Evolutionary conservation across 495 filamentous ascomycete species (phyloP), one percentile per base, ranked within the genome.

Genomic region (Penicillium silybi): DNA sequence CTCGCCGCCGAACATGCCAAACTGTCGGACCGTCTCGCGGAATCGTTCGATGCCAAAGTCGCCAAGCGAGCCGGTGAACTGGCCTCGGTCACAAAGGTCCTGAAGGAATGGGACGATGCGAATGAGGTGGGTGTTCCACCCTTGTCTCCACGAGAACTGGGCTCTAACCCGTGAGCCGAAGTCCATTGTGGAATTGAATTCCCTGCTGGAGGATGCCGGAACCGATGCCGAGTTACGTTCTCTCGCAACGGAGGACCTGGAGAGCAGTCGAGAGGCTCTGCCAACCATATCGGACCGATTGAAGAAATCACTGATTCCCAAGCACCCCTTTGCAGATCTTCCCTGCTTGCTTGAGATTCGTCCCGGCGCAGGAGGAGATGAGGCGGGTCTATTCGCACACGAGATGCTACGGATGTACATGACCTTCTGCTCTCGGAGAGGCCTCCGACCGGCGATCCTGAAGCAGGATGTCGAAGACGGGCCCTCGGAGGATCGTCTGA

Each of bases 381-480:
- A 98, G 67, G 92, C 92, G 2, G 85, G 86, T 11, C 77, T 95
- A 49, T 98, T 98, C 57, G 90, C 91, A 32, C 85, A 83, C 40
- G 85, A 96, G 56, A 71, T 98, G 27, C 78, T 96, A 44, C 80
- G 82, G 54, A 97, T 98, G 93, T 98, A 98, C 65, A 81, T 81
- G 54, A 66, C 73, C 4, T 95, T 91, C 66, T 96, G 90, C 71
- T 76, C 74, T 29, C 68, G 78, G 6, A 77, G 80, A 23, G 82
- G 83, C 3, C 76, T 86, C 20, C 85, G 84, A 8, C 68, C 73
- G 8, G 78, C 68, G 2, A 59, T 86, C 4, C 53, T 87, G 40
- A 86, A 85, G 57, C 57, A 74, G 39, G 79, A 83, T 4, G 78
- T 81, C 13, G 69, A 72, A 51, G 79, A 81, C 13, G 80, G 81